Evolutionary conservation across 768 basidiomycete genomes (phyloP), one percentile per base, ranked within the genome.

Genomic region (Trametes cubensis): DNA sequence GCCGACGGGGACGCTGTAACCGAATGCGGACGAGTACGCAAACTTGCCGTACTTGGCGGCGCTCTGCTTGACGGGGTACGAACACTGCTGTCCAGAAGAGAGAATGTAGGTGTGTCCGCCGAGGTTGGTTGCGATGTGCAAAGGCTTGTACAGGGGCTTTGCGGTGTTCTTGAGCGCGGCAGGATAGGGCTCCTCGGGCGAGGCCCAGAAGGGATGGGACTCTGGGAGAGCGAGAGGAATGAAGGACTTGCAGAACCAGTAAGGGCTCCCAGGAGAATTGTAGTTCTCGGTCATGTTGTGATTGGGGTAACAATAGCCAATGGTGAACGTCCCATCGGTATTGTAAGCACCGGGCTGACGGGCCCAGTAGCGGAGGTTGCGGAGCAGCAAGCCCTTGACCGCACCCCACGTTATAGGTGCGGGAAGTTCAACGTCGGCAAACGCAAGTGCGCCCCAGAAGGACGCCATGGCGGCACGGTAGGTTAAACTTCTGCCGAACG

Each of bases 391-490:
- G 14, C 89, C 90, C 72, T 89, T 91, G 62, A 91, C 75, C 49
- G 84, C 83, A 4, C 89, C 89, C 88, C 88, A 90, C 1, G 83
- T 87, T 39, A 90, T 75, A 3, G 89, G 89, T 0, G 85, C 84
- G 28, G 87, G 86, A 25, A 84, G 83, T 15, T 85, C 83, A 25
- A 88, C 80, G 66, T 88, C 84, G 2, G 89, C 88, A 66, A 88
- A 87, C 0, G 88, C 88, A 38, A 90, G 70, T 4, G 87, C 88
- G 13, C 87, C 85, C 83, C 89, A 90, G 73, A 90, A 89, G 6
- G 89, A 85, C 15, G 88, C 85, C 88, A 89, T 86, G n/a, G 89
- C 89, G 69, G 88, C 90, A 46, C 90, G 82, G 69, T 91, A 91
- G 4, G 86, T 87, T 77, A 90, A 79, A 63, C 87, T 89, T 53